Conservation (phyloP, 176 grass and related monocot species). For the Carex littledalei region DNA sequence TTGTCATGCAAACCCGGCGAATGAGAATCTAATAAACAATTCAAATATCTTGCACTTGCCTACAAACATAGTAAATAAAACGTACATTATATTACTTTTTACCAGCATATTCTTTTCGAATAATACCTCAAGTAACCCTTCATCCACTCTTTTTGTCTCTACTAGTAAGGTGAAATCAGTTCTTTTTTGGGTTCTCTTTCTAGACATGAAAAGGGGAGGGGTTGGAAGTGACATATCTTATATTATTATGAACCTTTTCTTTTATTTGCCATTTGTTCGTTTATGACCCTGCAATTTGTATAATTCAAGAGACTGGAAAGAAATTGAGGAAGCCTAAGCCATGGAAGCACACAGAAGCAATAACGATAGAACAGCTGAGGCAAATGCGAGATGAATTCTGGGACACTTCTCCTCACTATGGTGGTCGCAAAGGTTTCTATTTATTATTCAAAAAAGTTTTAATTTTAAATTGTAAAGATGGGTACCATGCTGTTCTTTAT, state of each 20-base stretch:
- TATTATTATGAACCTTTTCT: conserved; percentile 18
- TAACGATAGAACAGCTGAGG: conserved; percentile 52
- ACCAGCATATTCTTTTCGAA: neutral
- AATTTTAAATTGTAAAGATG: neutral
- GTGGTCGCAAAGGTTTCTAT: conserved; percentile 68
- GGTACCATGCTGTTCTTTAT: conserved; percentile 23
- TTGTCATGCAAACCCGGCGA: neutral
- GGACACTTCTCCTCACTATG: conserved; percentile 95
- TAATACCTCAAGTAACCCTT: neutral
- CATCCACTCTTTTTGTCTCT: neutral
- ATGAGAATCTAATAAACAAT: neutral
- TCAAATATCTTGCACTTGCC: neutral
- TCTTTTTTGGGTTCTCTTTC: neutral
- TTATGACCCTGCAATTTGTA: conserved; percentile 13
- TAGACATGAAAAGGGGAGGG: neutral
- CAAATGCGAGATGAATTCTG: conserved; percentile 96
- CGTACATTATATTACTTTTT: neutral
- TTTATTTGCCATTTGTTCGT: conserved; percentile 13
- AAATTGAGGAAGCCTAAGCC: conserved; percentile 69
- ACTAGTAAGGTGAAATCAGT: neutral
- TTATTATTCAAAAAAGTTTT: neutral
- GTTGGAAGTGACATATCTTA: neutral
- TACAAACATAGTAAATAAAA: neutral
- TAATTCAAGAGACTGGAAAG: conserved; percentile 56
- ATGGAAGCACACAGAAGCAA: conserved; percentile 75